These are phyloP conservation scores for Trichoderma guizhouense DNA, from an alignment of 2,329 filamentous ascomycete species.

Conservation along the genomic window DNA sequence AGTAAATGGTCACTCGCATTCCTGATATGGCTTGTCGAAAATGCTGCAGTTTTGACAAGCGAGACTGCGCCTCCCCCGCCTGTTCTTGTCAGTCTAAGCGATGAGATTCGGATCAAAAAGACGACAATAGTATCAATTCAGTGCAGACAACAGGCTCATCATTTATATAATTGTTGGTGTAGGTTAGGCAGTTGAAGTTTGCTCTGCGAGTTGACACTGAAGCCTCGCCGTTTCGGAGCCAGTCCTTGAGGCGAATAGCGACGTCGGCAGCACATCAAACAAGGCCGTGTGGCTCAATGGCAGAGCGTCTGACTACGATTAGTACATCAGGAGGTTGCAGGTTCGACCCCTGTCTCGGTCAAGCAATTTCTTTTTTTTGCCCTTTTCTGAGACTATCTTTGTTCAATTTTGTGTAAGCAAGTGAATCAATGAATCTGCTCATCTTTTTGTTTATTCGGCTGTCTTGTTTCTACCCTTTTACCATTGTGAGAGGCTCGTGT, in stretches of 20 bases:
- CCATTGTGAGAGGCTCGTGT: not conserved
- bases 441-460: not conserved
- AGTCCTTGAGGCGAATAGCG: not conserved
- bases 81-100: not conserved
- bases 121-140: no score
- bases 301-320: conserved; percentile 18
- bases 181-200: not conserved
- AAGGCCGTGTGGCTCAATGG: conserved; percentile 18
- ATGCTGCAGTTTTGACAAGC: not conserved
- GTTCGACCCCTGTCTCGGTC: conserved; percentile 19
- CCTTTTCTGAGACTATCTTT: not conserved
- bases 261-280: not conserved
- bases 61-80: not conserved
- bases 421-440: not conserved
- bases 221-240: not conserved
- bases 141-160: not conserved
- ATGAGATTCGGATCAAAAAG: not conserved
- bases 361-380: not conserved
- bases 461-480: no score
- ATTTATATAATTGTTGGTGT: not conserved
- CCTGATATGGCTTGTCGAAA: not conserved
- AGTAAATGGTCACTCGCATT: not conserved
- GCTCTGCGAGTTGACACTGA: not conserved
- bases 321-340: conserved; percentile 18
- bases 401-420: not conserved